Percentiles rank a stretch among this genome's conserved stretches.
These are phyloP conservation scores for Vanrija sp. DNA, from an alignment of 1,284 basidiomycete species.

Conservation along the genomic window DNA sequence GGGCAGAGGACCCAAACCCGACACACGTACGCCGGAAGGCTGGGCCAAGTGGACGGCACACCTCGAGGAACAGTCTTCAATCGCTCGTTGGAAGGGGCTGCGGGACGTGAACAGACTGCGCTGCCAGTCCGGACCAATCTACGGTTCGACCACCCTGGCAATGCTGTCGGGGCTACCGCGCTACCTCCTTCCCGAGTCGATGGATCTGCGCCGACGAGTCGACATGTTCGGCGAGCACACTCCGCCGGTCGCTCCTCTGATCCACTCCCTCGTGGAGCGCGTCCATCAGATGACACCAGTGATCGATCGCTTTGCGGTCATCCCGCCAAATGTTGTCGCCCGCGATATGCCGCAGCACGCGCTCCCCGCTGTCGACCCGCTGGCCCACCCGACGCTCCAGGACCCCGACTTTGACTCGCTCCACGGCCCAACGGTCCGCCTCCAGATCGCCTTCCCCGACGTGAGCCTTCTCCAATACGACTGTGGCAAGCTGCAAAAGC, in stretches of 20 bases:
- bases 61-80: conserved; percentile 55
- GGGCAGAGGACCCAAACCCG: conserved; percentile 57
- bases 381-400: conserved; percentile 30
- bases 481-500: conserved; percentile 89
- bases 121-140: conserved; percentile 62
- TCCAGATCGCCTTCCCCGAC: conserved; percentile 93
- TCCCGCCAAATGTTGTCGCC: conserved; percentile 75
- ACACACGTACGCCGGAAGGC: conserved; percentile 70
- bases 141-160: conserved; percentile 60
- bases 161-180: conserved; percentile 49
- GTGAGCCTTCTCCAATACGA: conserved; percentile 88
- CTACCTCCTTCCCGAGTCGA: conserved; percentile 60
- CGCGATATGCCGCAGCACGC: conserved; percentile 60
- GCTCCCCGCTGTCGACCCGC: conserved; percentile 35
- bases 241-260: conserved; percentile 45
- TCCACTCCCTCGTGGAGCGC: conserved; percentile 65
- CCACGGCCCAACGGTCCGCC: conserved; percentile 72
- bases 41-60: conserved; percentile 62
- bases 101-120: conserved; percentile 73
- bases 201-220: conserved; percentile 41
- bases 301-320: conserved; percentile 75
- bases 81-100: conserved; percentile 66
- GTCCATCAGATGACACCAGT: conserved; percentile 57
- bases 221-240: conserved; percentile 48
- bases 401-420: conserved; percentile 59